A percentile compares a stretch with the other conserved stretches of the same genome.
phyloP scores from a whole-genome alignment of 169 alveolate genomes.

The Plasmodium adleri region DNA sequence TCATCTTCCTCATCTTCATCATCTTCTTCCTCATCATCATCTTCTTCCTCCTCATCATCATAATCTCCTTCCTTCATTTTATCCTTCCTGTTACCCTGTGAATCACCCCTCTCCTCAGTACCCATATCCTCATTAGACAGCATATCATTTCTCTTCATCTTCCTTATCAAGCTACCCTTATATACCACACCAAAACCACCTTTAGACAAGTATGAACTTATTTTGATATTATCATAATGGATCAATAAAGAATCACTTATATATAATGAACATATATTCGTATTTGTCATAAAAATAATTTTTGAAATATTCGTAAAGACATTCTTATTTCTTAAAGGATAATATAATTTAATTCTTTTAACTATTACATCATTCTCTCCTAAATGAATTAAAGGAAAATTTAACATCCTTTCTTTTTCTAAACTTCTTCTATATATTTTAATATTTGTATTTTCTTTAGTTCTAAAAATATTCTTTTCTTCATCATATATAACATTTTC shows the following conservation, averaged over 20 bases:
- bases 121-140: not conserved
- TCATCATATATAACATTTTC: constrained; percentile 67
- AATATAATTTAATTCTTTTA: constrained; percentile 52
- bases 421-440: constrained; percentile 59
- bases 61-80: not conserved
- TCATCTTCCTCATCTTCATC: not conserved
- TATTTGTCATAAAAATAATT: constrained; percentile 60
- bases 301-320: constrained; percentile 55
- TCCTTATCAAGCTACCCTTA: constrained; percentile 31
- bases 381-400: constrained; percentile 56
- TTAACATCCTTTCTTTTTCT: constrained; percentile 48
- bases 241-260: constrained; percentile 28
- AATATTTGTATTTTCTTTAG: constrained; percentile 66
- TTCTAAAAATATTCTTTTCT: constrained; percentile 48
- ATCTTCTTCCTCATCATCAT: not conserved
- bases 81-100: not conserved
- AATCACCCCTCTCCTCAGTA: not conserved
- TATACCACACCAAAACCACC: constrained; percentile 74
- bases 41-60: not conserved
- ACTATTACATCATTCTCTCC: constrained; percentile 70
- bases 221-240: constrained; percentile 48
- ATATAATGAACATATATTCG: constrained; percentile 55
- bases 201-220: constrained; percentile 44
- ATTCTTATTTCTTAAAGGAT: constrained; percentile 53
- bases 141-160: constrained; percentile 17